Base-by-base conservation (phyloP, 768 basidiomycete species). In the Crepidotus variabilis region DNA sequence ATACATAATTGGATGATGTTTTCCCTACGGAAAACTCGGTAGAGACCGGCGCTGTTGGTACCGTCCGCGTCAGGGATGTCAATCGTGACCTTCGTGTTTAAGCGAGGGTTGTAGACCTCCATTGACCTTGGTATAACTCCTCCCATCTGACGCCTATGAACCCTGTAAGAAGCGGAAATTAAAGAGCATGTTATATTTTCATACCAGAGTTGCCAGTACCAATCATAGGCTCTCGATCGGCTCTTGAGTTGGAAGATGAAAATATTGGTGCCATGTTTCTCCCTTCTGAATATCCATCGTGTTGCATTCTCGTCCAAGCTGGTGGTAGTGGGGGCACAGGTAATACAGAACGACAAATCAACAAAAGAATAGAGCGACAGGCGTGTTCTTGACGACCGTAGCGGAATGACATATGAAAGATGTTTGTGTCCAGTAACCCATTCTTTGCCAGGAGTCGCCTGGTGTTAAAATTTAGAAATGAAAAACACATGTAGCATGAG, bases 131-230 rank as follows among this genome's bases (percentile, higher is more conserved):
- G 92, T 8, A 97, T 70, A 56, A 79, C 67, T 2, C 91, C 90
- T 1, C 88, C 92, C 28, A 92, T 76, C 51, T 82, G 78, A 50
- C 79, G 80, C 88, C 92, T 93, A 56, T 8, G 32, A 22, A 36
- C 35, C 13, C 51, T 32, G 48, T 55, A n/a, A 21, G 28, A 49
- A 28, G 54, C 21, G 49, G 48, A 45, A 47, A 47, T n/a, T 47
- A 43, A 47, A 22, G 57, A 10, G 33, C 2, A 54, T 22, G 36
- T 50, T 50, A 50, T 28, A 36, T 46, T 34, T 2, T 54, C 72
- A 54, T 61, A 87, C 94, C 92, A 94, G 47, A 97, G 73, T 52
- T 83, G 79, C 94, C 94, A 97, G 47, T 85, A 77, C 95, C 95
- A 98, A 68, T 97, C 94, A 36, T 83, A 78, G 1, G 90, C 87